phyloP scores from a whole-genome alignment of 345 rosid genomes.

The Pistacia vera region DNA sequence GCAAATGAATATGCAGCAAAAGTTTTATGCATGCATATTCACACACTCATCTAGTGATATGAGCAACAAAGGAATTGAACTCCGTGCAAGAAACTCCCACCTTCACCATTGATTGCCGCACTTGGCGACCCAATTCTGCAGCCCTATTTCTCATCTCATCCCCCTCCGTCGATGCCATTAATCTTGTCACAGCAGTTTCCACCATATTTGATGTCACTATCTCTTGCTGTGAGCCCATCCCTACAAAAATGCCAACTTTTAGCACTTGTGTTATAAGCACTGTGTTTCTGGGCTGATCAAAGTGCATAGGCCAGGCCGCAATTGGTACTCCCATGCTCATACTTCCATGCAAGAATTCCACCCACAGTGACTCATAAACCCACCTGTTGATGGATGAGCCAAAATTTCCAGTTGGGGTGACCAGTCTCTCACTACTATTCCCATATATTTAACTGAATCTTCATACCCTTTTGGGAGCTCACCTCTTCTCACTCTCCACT shows the following conservation, averaged over 20 bases:
- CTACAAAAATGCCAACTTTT: constrained; percentile 36
- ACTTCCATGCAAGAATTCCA: constrained; percentile 82
- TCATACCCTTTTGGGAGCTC: constrained; percentile 46
- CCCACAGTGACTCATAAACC: constrained; percentile 68
- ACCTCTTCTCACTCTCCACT: constrained; percentile 21
- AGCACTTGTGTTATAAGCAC: constrained; percentile 41
- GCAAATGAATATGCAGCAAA: too few relatives aligned
- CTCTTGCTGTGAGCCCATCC: constrained; percentile 36
- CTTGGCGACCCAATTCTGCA: constrained; percentile 24
- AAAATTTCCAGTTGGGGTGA: constrained; percentile 63
- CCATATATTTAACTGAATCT: constrained; percentile 35
- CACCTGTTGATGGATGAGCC: constrained; percentile 47
- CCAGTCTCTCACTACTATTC: constrained; percentile 59
- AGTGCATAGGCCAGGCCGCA: constrained; percentile 68
- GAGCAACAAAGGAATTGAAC: constrained; percentile 50
- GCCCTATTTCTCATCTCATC: constrained; percentile 50
- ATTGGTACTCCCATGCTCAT: constrained; percentile 64
- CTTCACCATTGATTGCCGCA: constrained; percentile 35
- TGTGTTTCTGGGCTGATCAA: constrained; percentile 59
- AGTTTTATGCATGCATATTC: too few relatives aligned
- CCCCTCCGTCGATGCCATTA: constrained; percentile 58
- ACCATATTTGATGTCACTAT: constrained; percentile 23
- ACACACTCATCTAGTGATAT: constrained; percentile 27
- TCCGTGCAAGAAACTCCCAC: constrained; percentile 45
- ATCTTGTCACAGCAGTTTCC: constrained; percentile 30